A percentile compares a stretch with the other conserved stretches of the same genome.
These are phyloP conservation scores for Typha latifolia DNA, from an alignment of 176 grass and related monocot species.

Conservation along the genomic window DNA sequence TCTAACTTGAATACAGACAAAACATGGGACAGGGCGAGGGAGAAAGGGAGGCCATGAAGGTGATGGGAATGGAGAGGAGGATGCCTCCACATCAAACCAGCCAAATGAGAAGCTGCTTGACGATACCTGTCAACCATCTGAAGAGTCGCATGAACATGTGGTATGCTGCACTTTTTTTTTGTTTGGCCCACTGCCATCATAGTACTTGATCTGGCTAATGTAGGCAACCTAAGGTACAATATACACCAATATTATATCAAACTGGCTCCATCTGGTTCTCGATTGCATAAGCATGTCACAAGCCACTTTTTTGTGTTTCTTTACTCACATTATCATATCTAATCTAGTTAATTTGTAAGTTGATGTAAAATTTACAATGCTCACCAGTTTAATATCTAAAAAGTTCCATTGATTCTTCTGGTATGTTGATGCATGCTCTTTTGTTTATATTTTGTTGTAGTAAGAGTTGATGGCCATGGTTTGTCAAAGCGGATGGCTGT, in stretches of 20 bases:
- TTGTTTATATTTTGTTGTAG: not conserved
- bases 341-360: too few relatives aligned
- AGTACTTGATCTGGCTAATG: too few relatives aligned
- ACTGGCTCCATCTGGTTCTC: too few relatives aligned
- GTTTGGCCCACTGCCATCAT: not conserved
- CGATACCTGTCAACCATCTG: conserved; percentile 35
- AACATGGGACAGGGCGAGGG: conserved; percentile 51
- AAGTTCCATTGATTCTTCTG: too few relatives aligned
- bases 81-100: conserved; percentile 74
- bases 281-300: too few relatives aligned
- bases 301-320: too few relatives aligned
- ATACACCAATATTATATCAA: too few relatives aligned
- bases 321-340: too few relatives aligned
- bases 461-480: not conserved
- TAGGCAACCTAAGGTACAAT: too few relatives aligned
- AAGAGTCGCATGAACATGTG: conserved; percentile 43
- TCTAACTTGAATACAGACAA: conserved; percentile 34
- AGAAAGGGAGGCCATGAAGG: conserved; percentile 51
- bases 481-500: not conserved
- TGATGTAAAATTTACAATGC: too few relatives aligned
- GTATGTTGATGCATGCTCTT: too few relatives aligned
- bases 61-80: conserved; percentile 62
- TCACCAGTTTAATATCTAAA: too few relatives aligned
- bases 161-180: conserved; percentile 20
- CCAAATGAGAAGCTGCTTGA: conserved; percentile 64